phyloP scores from a whole-genome alignment of 78 protist genomes.

The Creolimax fragrantissima region DNA sequence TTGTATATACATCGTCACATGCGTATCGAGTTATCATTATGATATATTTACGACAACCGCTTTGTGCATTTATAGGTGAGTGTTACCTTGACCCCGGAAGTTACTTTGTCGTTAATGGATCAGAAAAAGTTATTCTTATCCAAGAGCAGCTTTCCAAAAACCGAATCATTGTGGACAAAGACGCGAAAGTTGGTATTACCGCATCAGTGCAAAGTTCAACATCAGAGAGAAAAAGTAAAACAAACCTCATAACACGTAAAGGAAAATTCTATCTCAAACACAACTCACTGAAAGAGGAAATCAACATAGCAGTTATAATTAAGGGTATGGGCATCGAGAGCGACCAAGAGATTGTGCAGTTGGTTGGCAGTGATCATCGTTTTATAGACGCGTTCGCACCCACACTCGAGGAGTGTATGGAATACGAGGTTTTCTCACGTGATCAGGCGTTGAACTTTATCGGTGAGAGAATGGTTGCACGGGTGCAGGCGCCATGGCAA shows the following conservation, averaged over 20 bases:
- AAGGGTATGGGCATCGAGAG: slow-evolving; percentile 91
- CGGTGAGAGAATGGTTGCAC: not conserved
- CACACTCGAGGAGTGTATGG: slow-evolving; percentile 63
- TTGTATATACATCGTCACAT: too few species aligned
- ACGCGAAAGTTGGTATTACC: not conserved
- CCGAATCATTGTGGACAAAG: slow-evolving; percentile 83
- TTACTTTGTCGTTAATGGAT: slow-evolving; percentile 78
- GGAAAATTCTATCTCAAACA: slow-evolving; percentile 72
- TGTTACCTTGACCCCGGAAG: slow-evolving; percentile 97
- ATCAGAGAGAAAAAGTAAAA: slow-evolving; percentile 74
- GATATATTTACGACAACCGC: too few species aligned
- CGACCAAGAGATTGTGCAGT: slow-evolving; percentile 88
- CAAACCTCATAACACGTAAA: slow-evolving; percentile 52
- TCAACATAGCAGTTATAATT: slow-evolving; percentile 77
- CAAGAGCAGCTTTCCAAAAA: slow-evolving; percentile 96
- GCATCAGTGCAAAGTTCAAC: slow-evolving; percentile 61
- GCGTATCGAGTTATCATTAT: too few species aligned
- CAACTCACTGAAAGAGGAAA: slow-evolving; percentile 81
- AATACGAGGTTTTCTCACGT: slow-evolving; percentile 42
- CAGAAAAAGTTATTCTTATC: slow-evolving; percentile 86
- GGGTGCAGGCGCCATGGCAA: not conserved
- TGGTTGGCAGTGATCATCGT: slow-evolving; percentile 69
- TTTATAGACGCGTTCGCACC: slow-evolving; percentile 51
- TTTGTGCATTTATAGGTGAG: too few species aligned
- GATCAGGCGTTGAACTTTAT: not conserved